phyloP scores from a whole-genome alignment of 1,284 basidiomycete genomes.

The Peniophora sp. region DNA sequence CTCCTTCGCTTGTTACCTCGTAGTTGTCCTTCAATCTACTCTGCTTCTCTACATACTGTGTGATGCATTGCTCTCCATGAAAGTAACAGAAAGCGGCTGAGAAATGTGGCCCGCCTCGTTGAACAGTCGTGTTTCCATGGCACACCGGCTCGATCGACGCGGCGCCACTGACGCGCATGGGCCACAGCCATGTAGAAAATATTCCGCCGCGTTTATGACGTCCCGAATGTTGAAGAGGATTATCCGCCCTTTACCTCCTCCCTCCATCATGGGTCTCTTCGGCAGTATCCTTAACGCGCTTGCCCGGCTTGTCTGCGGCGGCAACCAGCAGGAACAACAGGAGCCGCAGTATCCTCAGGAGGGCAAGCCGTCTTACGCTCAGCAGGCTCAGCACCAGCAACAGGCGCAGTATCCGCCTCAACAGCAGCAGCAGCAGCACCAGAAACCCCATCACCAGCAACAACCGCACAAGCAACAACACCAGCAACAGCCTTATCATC shows the following conservation, averaged over 20 bases:
- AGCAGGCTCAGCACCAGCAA: constrained; percentile 9
- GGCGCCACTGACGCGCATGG: too few species aligned
- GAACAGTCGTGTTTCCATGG: too few species aligned
- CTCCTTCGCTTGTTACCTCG: too few species aligned
- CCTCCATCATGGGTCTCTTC: constrained; percentile 13
- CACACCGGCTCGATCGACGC: too few species aligned
- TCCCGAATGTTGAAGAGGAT: background rate
- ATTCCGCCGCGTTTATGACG: too few species aligned
- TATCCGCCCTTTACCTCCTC: background rate
- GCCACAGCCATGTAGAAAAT: too few species aligned
- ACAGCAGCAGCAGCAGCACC: constrained; percentile 5
- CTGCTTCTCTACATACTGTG: too few species aligned
- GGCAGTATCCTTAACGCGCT: constrained; percentile 13
- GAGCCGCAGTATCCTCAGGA: constrained; percentile 6
- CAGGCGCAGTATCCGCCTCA: constrained; percentile 7
- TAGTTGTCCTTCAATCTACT: too few species aligned
- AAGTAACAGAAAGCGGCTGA: too few species aligned
- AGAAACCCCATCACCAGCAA: too few species aligned
- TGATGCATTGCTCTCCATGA: too few species aligned
- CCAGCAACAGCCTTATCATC: constrained; percentile 4
- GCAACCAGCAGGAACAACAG: constrained; percentile 6
- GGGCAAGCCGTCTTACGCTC: constrained; percentile 9
- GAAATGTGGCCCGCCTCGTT: too few species aligned
- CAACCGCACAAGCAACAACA: background rate
- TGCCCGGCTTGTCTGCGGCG: constrained; percentile 16